A percentile compares a stretch with the other conserved stretches of the same genome.
Conservation (phyloP, 371 early-diverging fungal species). For the Batkoa obscura region DNA sequence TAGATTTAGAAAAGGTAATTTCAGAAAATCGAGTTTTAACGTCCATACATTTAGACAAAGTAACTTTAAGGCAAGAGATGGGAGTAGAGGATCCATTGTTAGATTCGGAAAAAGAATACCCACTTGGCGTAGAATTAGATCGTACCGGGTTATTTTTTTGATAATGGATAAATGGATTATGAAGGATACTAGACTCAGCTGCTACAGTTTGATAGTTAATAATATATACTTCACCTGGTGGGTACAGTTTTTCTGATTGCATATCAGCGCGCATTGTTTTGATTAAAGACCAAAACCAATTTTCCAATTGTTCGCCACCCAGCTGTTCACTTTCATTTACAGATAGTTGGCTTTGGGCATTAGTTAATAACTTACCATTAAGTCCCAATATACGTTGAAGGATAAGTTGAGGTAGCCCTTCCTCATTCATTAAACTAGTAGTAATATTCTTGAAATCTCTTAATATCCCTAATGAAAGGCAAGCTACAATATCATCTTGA, state of each 20-base stretch:
- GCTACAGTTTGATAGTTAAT: conserved; percentile 25
- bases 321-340: background rate
- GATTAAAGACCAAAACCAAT: conserved; percentile 64
- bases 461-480: conserved; percentile 45
- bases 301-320: conserved; percentile 8
- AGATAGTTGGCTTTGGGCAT: background rate
- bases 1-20: conserved; percentile 38
- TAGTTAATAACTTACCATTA: conserved; percentile 12
- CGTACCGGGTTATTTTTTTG: background rate
- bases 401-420: conserved; percentile 44
- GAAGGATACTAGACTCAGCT: conserved; percentile 12
- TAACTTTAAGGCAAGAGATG: conserved; percentile 13
- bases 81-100: conserved; percentile 6
- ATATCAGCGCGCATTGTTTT: conserved; percentile 63
- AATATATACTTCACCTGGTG: conserved; percentile 46
- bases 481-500: conserved; percentile 47
- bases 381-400: conserved; percentile 33
- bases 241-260: conserved; percentile 58
- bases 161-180: too few relatives aligned
- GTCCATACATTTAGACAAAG: conserved; percentile 38
- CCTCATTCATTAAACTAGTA: conserved; percentile 37
- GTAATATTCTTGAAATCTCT: conserved; percentile 56
- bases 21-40: conserved; percentile 43
- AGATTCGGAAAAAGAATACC: too few relatives aligned
- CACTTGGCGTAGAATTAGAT: background rate